These are phyloP conservation scores for Xylaria telfairii DNA, from an alignment of 495 filamentous ascomycete species.

Conservation along the genomic window DNA sequence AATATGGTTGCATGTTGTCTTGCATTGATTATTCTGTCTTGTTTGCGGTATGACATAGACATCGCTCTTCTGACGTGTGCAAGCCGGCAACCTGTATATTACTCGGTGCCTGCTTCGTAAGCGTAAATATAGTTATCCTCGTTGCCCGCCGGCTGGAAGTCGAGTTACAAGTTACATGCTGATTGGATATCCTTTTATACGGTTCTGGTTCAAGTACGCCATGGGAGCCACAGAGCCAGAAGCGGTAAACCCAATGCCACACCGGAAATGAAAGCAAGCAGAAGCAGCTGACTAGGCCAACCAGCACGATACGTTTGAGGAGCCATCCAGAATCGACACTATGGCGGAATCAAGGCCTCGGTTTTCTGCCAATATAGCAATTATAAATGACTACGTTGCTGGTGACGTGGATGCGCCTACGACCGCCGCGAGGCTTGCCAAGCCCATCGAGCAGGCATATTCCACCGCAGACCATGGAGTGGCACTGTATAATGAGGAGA, in stretches of 20 bases:
- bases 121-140: not conserved
- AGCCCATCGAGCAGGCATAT: conserved; percentile 21
- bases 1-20: too few species aligned
- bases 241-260: not conserved
- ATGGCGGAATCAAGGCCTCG: not conserved
- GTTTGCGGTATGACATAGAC: too few species aligned
- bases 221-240: not conserved
- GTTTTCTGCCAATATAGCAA: not conserved
- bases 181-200: too few species aligned
- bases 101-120: not conserved
- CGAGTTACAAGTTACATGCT: too few species aligned
- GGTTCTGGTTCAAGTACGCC: too few species aligned
- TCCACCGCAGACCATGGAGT: conserved; percentile 20
- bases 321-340: not conserved
- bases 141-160: too few species aligned
- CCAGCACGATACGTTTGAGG: not conserved
- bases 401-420: not conserved
- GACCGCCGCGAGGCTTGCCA: conserved; percentile 5
- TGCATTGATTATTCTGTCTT: too few species aligned
- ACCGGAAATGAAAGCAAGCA: not conserved
- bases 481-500: not conserved
- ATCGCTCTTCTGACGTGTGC: not conserved
- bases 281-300: not conserved
- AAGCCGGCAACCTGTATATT: not conserved
- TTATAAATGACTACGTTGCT: not conserved